These are phyloP conservation scores for Lagenaria siceraria DNA, from an alignment of 306 rosid genomes.

Conservation along the genomic window DNA sequence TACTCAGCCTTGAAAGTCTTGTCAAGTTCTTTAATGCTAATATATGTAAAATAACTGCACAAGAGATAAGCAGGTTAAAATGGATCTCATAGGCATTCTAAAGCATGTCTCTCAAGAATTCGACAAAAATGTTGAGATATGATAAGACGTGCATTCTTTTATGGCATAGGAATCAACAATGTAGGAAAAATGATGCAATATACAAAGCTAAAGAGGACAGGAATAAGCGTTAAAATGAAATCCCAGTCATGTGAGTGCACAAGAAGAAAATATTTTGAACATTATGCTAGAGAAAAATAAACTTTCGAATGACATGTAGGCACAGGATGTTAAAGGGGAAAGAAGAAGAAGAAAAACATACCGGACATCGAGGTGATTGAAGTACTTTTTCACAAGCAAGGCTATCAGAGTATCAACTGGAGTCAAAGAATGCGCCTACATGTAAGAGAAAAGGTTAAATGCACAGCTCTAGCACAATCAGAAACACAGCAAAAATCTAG, in stretches of 20 bases:
- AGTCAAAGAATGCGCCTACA: constrained; percentile 36
- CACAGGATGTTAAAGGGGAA: not conserved
- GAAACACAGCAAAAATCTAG: not conserved
- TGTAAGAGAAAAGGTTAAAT: not conserved
- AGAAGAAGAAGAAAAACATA: constrained; percentile 21
- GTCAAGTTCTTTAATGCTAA: constrained; percentile 53
- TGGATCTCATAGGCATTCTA: not conserved
- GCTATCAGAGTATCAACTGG: constrained; percentile 25
- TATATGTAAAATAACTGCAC: constrained; percentile 73
- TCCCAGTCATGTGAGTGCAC: not conserved
- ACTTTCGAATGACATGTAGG: too few relatives aligned
- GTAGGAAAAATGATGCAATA: not conserved
- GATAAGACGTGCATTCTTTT: not conserved
- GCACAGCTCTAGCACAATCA: not conserved
- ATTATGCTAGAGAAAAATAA: too few relatives aligned
- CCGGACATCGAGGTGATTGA: constrained; percentile 69
- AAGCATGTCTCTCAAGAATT: not conserved
- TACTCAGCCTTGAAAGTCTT: constrained; percentile 40
- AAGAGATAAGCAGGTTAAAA: constrained; percentile 9
- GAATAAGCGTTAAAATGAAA: not conserved
- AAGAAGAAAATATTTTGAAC: not conserved
- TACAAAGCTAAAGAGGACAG: not conserved
- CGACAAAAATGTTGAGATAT: not conserved
- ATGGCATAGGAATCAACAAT: not conserved
- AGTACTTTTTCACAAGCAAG: constrained; percentile 61